phyloP scores from a whole-genome alignment of 2,329 filamentous ascomycete genomes.

The Tolypocladium guangdongense region DNA sequence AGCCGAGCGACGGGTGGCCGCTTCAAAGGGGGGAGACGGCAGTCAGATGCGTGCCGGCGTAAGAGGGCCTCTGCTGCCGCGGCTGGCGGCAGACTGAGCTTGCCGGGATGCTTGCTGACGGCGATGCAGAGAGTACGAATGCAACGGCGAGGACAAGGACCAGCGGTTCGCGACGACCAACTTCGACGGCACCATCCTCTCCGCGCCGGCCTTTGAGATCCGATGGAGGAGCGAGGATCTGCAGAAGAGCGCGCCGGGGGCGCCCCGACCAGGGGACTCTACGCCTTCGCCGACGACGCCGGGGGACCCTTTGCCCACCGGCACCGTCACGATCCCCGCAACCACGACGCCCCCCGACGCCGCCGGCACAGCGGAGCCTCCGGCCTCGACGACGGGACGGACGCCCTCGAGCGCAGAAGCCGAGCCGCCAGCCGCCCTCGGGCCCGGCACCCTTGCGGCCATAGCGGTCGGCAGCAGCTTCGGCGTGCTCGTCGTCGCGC shows the following conservation, averaged over 20 bases:
- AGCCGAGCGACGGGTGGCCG: constrained; percentile 8
- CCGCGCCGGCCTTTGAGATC: constrained; percentile 19
- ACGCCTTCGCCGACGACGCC: too few relatives aligned
- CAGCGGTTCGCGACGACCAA: constrained; percentile 11
- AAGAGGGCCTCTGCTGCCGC: neutral
- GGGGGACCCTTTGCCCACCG: neutral
- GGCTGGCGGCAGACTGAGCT: too few relatives aligned
- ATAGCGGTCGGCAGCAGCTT: neutral
- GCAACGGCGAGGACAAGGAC: constrained; percentile 10
- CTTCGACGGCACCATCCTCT: constrained; percentile 10
- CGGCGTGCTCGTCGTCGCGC: neutral
- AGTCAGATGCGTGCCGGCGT: constrained; percentile 17
- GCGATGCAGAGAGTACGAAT: constrained; percentile 9
- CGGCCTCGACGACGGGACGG: too few relatives aligned
- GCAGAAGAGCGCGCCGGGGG: neutral
- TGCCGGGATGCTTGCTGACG: too few relatives aligned
- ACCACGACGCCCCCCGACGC: neutral
- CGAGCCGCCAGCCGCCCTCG: too few relatives aligned
- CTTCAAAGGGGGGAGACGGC: constrained; percentile 14
- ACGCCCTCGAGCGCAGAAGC: too few relatives aligned
- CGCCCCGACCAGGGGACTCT: neutral
- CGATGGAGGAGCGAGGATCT: constrained; percentile 14
- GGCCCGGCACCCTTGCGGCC: neutral
- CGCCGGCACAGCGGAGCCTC: too few relatives aligned
- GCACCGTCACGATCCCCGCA: neutral